Conservation (phyloP, 1,284 basidiomycete genomes). For the Bjerkandera adusta region DNA sequence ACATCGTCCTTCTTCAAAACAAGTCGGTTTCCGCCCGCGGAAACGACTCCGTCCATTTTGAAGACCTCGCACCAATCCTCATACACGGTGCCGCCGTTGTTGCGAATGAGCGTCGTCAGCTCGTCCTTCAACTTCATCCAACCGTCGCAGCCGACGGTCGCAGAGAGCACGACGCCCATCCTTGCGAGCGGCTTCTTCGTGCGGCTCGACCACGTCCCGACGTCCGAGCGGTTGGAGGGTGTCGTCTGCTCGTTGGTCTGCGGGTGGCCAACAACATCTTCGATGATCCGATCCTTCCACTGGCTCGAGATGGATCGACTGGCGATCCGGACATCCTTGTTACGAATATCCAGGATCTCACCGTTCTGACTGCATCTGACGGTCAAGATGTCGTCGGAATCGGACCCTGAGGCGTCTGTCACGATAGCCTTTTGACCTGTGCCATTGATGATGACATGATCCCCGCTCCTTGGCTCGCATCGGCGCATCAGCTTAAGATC, state of each 20-base stretch:
- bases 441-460: conserved; percentile 47
- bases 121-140: conserved; percentile 34
- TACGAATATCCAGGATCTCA: conserved; percentile 30
- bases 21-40: conserved; percentile 48
- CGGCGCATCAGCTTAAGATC: conserved; percentile 53
- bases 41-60: conserved; percentile 49
- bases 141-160: conserved; percentile 22
- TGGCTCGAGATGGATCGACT: conserved; percentile 43
- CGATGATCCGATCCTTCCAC: conserved; percentile 55
- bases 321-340: conserved; percentile 45
- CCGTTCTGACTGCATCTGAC: conserved; percentile 39
- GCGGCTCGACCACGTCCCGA: conserved; percentile 31
- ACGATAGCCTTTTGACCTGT: conserved; percentile 32
- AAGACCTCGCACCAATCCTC: conserved; percentile 71
- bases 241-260: conserved; percentile 41
- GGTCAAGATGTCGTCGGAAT: conserved; percentile 33
- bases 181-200: conserved; percentile 40
- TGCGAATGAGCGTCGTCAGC: conserved; percentile 44
- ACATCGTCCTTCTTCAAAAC: conserved; percentile 45
- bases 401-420: conserved; percentile 34
- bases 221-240: conserved; percentile 40
- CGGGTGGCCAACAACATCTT: conserved; percentile 34
- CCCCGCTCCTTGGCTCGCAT: conserved; percentile 48
- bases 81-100: conserved; percentile 57
- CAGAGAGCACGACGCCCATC: conserved; percentile 36